Evolutionary conservation across 75 land plant species (phyloP).

Genomic region (Gnetum montanum): DNA sequence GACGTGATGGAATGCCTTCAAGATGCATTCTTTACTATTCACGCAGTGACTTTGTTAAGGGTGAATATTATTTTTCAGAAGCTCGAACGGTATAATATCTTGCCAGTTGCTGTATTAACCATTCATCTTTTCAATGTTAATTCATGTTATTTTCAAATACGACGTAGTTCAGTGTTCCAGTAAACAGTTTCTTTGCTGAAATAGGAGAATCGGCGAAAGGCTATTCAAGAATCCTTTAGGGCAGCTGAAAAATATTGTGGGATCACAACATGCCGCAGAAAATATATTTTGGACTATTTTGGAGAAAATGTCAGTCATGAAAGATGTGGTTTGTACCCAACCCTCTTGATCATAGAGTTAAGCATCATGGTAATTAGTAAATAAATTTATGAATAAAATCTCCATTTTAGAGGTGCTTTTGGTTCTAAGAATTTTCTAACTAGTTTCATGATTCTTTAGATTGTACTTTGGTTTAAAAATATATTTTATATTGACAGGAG

Average conservation of each 20-base stretch:
- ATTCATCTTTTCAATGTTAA: neutral
- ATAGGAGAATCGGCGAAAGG: conserved; percentile 51
- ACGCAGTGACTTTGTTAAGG: conserved; percentile 63
- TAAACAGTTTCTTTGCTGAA: neutral
- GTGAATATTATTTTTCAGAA: conserved; percentile 55
- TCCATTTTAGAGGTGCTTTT: no score
- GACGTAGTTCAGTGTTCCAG: no score
- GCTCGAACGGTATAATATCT: conserved; percentile 32
- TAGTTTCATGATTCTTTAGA: no score
- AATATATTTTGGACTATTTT: conserved; percentile 59
- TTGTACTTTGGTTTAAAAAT: no score
- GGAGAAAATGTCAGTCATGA: conserved; percentile 37
- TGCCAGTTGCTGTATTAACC: neutral
- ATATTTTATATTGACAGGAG: no score
- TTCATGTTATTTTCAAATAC: no score
- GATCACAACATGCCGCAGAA: conserved; percentile 53
- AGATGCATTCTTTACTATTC: conserved; percentile 68
- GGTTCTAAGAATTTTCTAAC: no score
- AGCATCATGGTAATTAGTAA: no score
- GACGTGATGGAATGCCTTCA: conserved; percentile 83
- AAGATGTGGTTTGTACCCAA: conserved; percentile 47
- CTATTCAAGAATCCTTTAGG: conserved; percentile 50
- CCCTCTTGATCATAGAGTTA: no score
- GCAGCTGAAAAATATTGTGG: conserved; percentile 66
- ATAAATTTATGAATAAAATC: no score